Percentiles rank a stretch among this genome's conserved stretches.
phyloP scores from a whole-genome alignment of 768 basidiomycete species.

The Lactifluus volemus region DNA sequence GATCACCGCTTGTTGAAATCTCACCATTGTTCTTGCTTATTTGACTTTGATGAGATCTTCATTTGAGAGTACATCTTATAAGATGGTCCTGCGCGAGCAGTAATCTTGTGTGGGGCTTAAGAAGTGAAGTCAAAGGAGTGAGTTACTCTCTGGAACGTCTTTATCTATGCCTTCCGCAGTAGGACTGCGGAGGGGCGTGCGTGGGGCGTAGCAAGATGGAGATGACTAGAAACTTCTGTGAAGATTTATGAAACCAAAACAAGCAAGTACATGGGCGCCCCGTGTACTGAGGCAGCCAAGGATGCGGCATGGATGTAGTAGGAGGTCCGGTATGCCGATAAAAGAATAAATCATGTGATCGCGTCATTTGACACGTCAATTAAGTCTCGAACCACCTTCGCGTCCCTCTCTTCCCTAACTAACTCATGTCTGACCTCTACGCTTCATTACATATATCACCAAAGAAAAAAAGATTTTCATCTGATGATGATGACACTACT shows the following conservation, averaged over 20 bases:
- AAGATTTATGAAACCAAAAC: slow-evolving; percentile 2
- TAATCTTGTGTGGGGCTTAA: not conserved
- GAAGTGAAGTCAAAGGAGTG: not conserved
- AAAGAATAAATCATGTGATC: slow-evolving; percentile 16
- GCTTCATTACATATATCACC: slow-evolving; percentile 56
- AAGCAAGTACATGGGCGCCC: slow-evolving; percentile 17
- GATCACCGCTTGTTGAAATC: not conserved
- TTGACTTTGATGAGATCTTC: not conserved
- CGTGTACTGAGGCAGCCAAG: not conserved
- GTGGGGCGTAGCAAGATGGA: not conserved
- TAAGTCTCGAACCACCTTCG: not conserved
- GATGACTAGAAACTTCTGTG: not conserved
- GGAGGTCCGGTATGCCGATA: no score
- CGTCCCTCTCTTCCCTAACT: not conserved
- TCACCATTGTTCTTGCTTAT: slow-evolving; percentile 16
- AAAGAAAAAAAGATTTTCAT: slow-evolving; percentile 53
- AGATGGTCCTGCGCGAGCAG: not conserved
- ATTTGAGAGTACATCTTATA: slow-evolving; percentile 4
- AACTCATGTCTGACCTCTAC: slow-evolving; percentile 51
- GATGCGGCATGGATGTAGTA: not conserved
- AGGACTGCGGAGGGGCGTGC: not conserved
- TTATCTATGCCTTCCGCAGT: slow-evolving; percentile 3
- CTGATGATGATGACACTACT: slow-evolving; percentile 39
- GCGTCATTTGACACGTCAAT: not conserved
- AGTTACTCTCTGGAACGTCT: not conserved